phyloP scores from a whole-genome alignment of 2,329 filamentous ascomycete genomes.

The Fusarium duplospermum region DNA sequence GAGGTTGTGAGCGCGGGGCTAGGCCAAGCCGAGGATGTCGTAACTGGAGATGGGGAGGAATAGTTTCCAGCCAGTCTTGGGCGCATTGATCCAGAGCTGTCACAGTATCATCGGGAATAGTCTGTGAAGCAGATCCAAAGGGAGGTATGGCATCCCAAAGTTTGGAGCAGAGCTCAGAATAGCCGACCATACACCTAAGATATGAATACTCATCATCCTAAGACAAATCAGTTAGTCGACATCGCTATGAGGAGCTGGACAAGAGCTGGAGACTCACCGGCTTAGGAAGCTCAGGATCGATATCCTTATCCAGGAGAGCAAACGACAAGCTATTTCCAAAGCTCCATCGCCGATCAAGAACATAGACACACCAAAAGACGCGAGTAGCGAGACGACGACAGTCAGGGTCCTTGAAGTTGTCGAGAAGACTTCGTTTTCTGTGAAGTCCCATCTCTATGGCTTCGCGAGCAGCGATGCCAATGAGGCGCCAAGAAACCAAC shows the following conservation, averaged over 20 bases:
- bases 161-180: constrained; percentile 58
- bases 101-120: constrained; percentile 53
- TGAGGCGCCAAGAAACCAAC: constrained; percentile 60
- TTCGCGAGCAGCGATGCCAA: constrained; percentile 59
- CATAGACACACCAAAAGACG: constrained; percentile 64
- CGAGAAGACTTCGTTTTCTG: constrained; percentile 55
- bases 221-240: not conserved
- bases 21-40: constrained; percentile 52
- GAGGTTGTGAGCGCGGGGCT: constrained; percentile 46
- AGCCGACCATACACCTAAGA: constrained; percentile 60
- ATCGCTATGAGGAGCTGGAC: not conserved
- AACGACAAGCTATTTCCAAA: constrained; percentile 64
- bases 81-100: constrained; percentile 55
- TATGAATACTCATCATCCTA: constrained; percentile 52
- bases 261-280: constrained; percentile 44
- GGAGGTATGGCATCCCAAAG: constrained; percentile 58
- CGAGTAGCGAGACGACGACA: constrained; percentile 48
- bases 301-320: constrained; percentile 60
- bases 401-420: constrained; percentile 50
- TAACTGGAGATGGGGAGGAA: constrained; percentile 54
- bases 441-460: constrained; percentile 62
- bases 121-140: constrained; percentile 49
- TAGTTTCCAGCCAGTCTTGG: constrained; percentile 58
- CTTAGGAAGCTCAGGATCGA: constrained; percentile 60
- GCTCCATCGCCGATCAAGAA: constrained; percentile 63